Percentiles rank a stretch among this genome's conserved stretches.
Evolutionary conservation across 169 alveolate genomes (phyloP).

Genomic region (Cryptosporidium parvum): DNA sequence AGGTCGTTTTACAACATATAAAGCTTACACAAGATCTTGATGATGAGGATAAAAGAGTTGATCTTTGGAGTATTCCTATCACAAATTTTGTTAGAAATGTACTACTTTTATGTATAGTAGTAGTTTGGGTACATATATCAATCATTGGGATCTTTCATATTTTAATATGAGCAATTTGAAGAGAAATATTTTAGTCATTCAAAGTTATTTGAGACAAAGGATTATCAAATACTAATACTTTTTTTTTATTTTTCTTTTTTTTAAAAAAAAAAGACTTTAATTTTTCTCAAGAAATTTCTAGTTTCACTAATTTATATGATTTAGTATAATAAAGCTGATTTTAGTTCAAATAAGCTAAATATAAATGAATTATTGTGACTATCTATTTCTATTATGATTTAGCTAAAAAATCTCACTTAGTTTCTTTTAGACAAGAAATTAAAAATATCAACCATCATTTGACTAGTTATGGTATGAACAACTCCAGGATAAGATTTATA

Average conservation of each 20-base stretch:
- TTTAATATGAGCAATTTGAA: neutral
- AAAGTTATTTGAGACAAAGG: neutral
- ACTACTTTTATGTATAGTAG: slow-evolving; percentile 18
- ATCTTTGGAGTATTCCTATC: slow-evolving; percentile 54
- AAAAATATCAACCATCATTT: slow-evolving; percentile 46
- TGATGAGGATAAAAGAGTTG: slow-evolving; percentile 55
- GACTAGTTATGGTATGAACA: slow-evolving; percentile 41
- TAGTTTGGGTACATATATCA: slow-evolving; percentile 45
- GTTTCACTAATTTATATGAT: neutral
- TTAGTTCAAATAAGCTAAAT: neutral
- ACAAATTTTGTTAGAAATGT: slow-evolving; percentile 33
- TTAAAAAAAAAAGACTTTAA: neutral
- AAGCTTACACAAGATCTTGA: slow-evolving; percentile 69
- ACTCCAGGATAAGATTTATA: slow-evolving; percentile 57
- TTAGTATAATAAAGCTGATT: neutral
- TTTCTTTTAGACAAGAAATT: slow-evolving; percentile 16
- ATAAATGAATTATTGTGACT: too few species aligned
- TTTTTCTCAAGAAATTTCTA: too few species aligned
- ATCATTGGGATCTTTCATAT: slow-evolving; percentile 49
- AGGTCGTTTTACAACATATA: slow-evolving; percentile 59
- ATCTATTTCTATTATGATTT: too few species aligned
- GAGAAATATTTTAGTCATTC: neutral
- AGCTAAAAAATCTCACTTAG: neutral
- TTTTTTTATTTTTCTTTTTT: too few species aligned
- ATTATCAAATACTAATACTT: neutral